These are phyloP conservation scores for Metschnikowia proteae DNA, from an alignment of 805 yeast genomes.

Conservation along the genomic window DNA sequence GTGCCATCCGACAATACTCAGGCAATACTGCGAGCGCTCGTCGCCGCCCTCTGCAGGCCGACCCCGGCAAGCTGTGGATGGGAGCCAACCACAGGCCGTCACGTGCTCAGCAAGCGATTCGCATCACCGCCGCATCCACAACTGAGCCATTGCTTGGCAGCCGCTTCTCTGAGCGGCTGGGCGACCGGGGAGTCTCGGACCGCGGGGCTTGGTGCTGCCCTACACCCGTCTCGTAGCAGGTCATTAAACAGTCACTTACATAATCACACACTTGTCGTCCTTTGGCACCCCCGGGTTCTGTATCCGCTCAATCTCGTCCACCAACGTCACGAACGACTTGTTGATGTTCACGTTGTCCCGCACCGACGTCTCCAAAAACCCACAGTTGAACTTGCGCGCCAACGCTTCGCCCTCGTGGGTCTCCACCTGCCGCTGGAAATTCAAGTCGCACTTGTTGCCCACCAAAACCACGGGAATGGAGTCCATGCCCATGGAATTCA, in stretches of 20 bases:
- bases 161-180: too few relatives aligned
- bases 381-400: slow-evolving; percentile 43
- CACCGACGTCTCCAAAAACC: slow-evolving; percentile 48
- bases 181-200: neutral
- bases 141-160: too few relatives aligned
- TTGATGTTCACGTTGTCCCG: slow-evolving; percentile 43
- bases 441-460: slow-evolving; percentile 20
- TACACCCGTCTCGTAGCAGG: neutral
- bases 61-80: too few relatives aligned
- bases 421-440: slow-evolving; percentile 19
- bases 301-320: slow-evolving; percentile 53
- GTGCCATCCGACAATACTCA: slow-evolving; percentile 15
- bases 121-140: too few relatives aligned
- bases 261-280: slow-evolving; percentile 50
- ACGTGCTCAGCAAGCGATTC: too few relatives aligned
- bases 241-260: slow-evolving; percentile 23
- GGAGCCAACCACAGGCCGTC: too few relatives aligned
- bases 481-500: slow-evolving; percentile 58
- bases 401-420: slow-evolving; percentile 33
- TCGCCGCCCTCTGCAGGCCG: too few relatives aligned
- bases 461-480: slow-evolving; percentile 44
- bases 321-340: slow-evolving; percentile 58
- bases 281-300: slow-evolving; percentile 49
- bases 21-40: neutral
- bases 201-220: too few relatives aligned